Evolutionary conservation across 2,329 filamentous ascomycete species (phyloP).

Genomic region (Aureobasidium sp.): DNA sequence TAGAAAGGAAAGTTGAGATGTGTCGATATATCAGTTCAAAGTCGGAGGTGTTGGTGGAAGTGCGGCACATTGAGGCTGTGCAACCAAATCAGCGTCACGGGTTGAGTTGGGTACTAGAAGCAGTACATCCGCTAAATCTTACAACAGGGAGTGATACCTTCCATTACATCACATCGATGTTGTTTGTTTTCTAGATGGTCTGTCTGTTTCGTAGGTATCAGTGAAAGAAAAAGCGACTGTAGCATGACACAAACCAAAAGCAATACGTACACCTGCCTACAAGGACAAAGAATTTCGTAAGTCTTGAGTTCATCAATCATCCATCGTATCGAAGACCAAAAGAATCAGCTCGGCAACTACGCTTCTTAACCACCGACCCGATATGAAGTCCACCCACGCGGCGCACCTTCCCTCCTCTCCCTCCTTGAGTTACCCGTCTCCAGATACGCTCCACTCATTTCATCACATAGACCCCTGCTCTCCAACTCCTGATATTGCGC

Average conservation of each 20-base stretch:
- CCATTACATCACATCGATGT: too few species aligned
- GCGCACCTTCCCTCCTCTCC: background rate
- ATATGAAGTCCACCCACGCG: background rate
- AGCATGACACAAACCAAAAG: background rate
- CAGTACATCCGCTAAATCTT: background rate
- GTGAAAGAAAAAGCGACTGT: background rate
- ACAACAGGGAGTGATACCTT: background rate
- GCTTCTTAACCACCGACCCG: background rate
- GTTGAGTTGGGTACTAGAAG: background rate
- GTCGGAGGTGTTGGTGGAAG: background rate
- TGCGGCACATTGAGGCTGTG: conserved; percentile 3
- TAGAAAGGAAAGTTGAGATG: too few species aligned
- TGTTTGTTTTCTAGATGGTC: background rate
- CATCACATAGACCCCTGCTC: background rate
- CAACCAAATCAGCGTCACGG: background rate
- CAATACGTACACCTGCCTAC: background rate
- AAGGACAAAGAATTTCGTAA: background rate
- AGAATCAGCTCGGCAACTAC: background rate
- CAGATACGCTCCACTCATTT: background rate
- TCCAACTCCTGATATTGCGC: conserved; percentile 10
- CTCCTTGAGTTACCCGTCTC: background rate
- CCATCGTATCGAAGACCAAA: too few species aligned
- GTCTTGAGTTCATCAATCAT: background rate
- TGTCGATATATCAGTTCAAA: background rate
- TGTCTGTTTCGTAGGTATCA: background rate